Percentiles rank a stretch among this genome's conserved stretches.
These are phyloP conservation scores for Penicillium salamii DNA, from an alignment of 495 filamentous ascomycete genomes.

Conservation along the genomic window DNA sequence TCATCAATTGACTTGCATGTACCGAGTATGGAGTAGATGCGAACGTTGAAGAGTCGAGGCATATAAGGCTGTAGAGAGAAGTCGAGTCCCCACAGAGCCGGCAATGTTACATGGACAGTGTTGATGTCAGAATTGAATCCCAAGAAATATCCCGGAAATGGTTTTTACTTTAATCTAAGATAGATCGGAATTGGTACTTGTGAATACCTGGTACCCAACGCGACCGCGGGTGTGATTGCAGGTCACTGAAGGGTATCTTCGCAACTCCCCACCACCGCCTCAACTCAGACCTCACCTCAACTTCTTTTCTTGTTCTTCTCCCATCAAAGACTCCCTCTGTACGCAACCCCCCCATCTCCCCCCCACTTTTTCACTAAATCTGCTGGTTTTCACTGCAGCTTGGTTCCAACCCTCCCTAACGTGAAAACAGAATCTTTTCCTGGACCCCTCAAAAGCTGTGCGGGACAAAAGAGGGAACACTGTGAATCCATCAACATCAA, in stretches of 20 bases:
- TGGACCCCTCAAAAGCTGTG: slow-evolving; percentile 27
- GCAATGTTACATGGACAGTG: slow-evolving; percentile 28
- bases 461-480: slow-evolving; percentile 7
- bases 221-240: not conserved
- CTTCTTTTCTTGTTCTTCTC: slow-evolving; percentile 8
- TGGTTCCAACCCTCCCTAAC: too few species aligned
- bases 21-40: too few species aligned
- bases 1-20: too few species aligned
- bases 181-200: not conserved
- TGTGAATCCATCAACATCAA: too few species aligned
- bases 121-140: slow-evolving; percentile 26
- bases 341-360: slow-evolving; percentile 1
- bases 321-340: slow-evolving; percentile 3
- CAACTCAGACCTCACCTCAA: slow-evolving; percentile 9
- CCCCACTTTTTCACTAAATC: not conserved
- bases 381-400: not conserved
- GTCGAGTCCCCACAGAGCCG: too few species aligned
- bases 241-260: not conserved
- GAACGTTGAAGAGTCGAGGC: too few species aligned
- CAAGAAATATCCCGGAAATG: not conserved
- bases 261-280: slow-evolving; percentile 24
- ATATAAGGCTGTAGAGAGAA: too few species aligned
- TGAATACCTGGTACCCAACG: not conserved
- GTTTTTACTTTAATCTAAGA: not conserved
- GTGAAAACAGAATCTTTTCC: slow-evolving; percentile 3